phyloP scores from a whole-genome alignment of 163 green algal genomes.

The Smithsoniella earleae region DNA sequence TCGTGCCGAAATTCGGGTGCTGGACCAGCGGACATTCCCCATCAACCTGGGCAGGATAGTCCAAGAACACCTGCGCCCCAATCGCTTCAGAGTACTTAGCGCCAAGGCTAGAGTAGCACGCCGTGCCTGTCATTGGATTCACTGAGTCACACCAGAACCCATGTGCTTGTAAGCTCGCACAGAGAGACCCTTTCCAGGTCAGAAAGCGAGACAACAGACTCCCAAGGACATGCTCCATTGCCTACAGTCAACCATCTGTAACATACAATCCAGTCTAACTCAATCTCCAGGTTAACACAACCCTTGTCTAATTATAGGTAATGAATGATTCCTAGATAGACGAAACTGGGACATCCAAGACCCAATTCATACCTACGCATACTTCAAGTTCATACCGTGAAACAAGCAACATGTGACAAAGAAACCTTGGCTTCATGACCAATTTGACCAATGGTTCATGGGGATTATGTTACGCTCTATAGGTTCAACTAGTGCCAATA shows the following conservation, averaged over 20 bases:
- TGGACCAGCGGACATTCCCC: slow-evolving; percentile 11
- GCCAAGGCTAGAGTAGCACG: slow-evolving; percentile 10
- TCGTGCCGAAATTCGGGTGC: slow-evolving; percentile 31
- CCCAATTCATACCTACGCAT: too few relatives aligned
- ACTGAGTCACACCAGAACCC: slow-evolving; percentile 34
- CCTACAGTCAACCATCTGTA: slow-evolving; percentile 12
- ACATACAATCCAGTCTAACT: too few relatives aligned
- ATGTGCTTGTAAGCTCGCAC: slow-evolving; percentile 16
- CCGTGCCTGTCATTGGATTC: slow-evolving; percentile 33
- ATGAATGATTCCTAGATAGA: too few relatives aligned
- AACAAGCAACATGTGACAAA: too few relatives aligned
- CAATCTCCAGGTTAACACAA: too few relatives aligned
- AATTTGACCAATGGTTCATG: too few relatives aligned
- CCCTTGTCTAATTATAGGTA: too few relatives aligned
- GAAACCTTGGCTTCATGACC: too few relatives aligned
- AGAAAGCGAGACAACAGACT: slow-evolving; percentile 32
- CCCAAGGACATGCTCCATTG: slow-evolving; percentile 22
- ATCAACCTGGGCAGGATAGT: slow-evolving; percentile 24
- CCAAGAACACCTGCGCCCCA: slow-evolving; percentile 35
- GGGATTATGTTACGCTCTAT: too few relatives aligned
- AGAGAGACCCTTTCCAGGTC: slow-evolving; percentile 31
- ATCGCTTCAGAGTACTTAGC: slow-evolving; percentile 35
- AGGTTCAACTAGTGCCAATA: too few relatives aligned
- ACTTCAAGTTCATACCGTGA: too few relatives aligned
- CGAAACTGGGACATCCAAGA: too few relatives aligned